These are phyloP conservation scores for Yarrowia hollandica DNA, from an alignment of 805 yeast genomes.

Conservation along the genomic window DNA sequence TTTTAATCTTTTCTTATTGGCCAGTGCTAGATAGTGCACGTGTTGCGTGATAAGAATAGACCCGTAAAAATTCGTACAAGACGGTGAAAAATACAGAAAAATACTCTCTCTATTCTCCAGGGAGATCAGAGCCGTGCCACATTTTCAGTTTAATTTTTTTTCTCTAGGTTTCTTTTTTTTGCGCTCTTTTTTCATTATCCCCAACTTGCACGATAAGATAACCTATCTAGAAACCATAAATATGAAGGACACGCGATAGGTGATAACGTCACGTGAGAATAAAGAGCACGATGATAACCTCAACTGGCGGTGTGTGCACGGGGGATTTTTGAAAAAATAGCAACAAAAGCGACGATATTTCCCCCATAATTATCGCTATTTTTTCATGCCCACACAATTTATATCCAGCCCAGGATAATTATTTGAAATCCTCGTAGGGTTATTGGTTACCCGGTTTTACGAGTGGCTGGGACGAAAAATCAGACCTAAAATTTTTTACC, in stretches of 20 bases:
- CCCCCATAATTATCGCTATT: too few relatives aligned
- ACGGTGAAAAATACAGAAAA: neutral
- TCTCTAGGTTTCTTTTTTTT: neutral
- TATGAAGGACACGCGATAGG: constrained; percentile 13
- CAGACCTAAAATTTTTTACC: constrained; percentile 1
- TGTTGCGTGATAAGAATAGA: constrained; percentile 1
- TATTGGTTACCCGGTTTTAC: neutral
- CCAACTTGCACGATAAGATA: constrained; percentile 28
- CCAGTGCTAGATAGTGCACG: constrained; percentile 29
- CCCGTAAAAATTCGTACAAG: too few relatives aligned
- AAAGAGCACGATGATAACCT: neutral
- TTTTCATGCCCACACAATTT: too few relatives aligned
- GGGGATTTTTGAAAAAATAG: too few relatives aligned
- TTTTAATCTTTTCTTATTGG: constrained; percentile 22
- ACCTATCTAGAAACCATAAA: constrained; percentile 19
- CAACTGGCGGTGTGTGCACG: neutral
- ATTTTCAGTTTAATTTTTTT: neutral
- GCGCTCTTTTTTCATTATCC: neutral
- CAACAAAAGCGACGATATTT: too few relatives aligned
- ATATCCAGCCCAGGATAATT: too few relatives aligned
- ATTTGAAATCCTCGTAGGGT: constrained; percentile 5
- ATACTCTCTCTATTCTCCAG: too few relatives aligned
- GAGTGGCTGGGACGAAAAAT: neutral
- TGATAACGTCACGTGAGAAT: constrained; percentile 22
- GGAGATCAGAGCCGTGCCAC: neutral